These are phyloP conservation scores for Phoma herbarum DNA, from an alignment of 2,329 filamentous ascomycete genomes.

Conservation along the genomic window DNA sequence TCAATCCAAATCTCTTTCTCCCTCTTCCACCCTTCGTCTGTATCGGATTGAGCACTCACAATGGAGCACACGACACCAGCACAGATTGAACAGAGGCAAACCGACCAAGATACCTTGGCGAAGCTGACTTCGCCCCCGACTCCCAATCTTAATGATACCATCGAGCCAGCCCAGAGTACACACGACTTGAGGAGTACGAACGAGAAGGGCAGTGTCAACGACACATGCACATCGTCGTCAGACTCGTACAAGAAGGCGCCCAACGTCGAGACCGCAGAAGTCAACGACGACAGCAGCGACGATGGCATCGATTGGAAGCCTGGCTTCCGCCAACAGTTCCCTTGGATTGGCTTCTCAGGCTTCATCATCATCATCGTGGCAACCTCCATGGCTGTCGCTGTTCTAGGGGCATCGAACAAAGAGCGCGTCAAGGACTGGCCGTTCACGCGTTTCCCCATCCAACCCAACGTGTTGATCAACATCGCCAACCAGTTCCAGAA, in stretches of 20 bases:
- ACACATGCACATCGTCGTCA: conserved; percentile 8
- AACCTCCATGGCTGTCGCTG: conserved; percentile 30
- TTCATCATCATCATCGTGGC: conserved; percentile 30
- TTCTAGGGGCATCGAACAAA: conserved; percentile 24
- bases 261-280: conserved; percentile 21
- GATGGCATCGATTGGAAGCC: conserved; percentile 38
- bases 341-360: conserved; percentile 34
- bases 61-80: conserved; percentile 9
- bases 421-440: conserved; percentile 34
- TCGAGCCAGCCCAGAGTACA: conserved; percentile 4
- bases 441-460: conserved; percentile 26
- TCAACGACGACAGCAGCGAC: conserved; percentile 8
- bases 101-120: conserved; percentile 9
- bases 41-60: neutral
- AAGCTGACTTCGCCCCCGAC: conserved; percentile 14
- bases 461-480: conserved; percentile 40
- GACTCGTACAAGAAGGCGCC: conserved; percentile 17
- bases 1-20: neutral
- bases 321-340: conserved; percentile 34
- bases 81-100: conserved; percentile 1
- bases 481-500: conserved; percentile 39
- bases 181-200: conserved; percentile 1
- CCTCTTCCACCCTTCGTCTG: neutral
- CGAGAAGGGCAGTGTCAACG: conserved; percentile 8
- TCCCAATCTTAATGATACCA: conserved; percentile 4